These are phyloP conservation scores for Hymenoscyphus infarciens DNA, from an alignment of 2,329 filamentous ascomycete genomes.

Conservation along the genomic window DNA sequence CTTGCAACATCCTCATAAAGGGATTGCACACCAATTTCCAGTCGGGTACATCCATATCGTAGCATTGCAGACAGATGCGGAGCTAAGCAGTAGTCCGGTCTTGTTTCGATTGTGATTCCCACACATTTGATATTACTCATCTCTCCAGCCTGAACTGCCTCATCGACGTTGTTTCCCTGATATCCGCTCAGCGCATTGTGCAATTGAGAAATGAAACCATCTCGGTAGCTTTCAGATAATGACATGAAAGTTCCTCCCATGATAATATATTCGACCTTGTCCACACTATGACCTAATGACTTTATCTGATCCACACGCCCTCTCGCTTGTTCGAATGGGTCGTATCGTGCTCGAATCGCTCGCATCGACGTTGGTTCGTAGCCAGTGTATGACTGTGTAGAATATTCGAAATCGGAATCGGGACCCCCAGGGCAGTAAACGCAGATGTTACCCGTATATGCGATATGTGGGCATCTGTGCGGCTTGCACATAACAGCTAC, in stretches of 20 bases:
- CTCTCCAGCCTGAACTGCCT: slow-evolving; percentile 89
- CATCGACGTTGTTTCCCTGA: slow-evolving; percentile 89
- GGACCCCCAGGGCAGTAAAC: slow-evolving; percentile 98
- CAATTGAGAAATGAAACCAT: slow-evolving; percentile 90
- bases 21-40: slow-evolving; percentile 94
- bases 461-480: slow-evolving; percentile 94
- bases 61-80: slow-evolving; percentile 96
- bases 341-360: slow-evolving; percentile 92
- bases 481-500: slow-evolving; percentile 99
- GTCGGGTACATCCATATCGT: slow-evolving; percentile 90
- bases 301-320: slow-evolving; percentile 96
- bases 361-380: slow-evolving; percentile 99
- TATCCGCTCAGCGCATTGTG: slow-evolving; percentile 97
- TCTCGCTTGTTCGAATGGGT: slow-evolving; percentile 95
- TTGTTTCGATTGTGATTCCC: slow-evolving; percentile 96
- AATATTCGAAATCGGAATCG: slow-evolving; percentile 98
- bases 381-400: slow-evolving; percentile 96
- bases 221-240: slow-evolving; percentile 79
- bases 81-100: slow-evolving; percentile 94
- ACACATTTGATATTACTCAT: slow-evolving; percentile 98
- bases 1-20: slow-evolving; percentile 98
- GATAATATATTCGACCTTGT: slow-evolving; percentile 99
- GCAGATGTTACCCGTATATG: slow-evolving; percentile 98
- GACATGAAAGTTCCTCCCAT: slow-evolving; percentile 99
- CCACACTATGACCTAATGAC: slow-evolving; percentile 89